Evolutionary conservation across 345 rosid species (phyloP), one percentile per base, ranked within the genome.

Genomic region (Syzygium grande): DNA sequence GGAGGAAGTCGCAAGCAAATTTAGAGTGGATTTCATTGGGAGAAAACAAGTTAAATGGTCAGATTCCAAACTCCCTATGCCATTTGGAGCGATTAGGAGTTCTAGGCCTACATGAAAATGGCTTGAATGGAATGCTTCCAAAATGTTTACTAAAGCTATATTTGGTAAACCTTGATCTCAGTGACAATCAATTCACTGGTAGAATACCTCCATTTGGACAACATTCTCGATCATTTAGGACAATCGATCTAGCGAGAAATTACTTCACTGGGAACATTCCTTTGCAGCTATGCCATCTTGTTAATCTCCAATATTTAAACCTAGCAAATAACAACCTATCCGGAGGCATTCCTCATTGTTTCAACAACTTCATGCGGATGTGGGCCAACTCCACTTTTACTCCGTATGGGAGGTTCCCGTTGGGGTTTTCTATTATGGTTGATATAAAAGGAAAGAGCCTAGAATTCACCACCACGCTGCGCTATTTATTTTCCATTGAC

Each of bases 191-290:
- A 63, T 29, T 63, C 21, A n/a, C 77, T 3, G 38, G 77, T n/a
- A 29, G 38, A 63, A 3, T 63, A 63, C 77, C 38, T 63, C 0
- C 0, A 0, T 61, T 61, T 0, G 34, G 34, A 58, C 65, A 58
- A 25, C 65, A 58, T 25, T 14, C 73, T 61, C 73, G 29, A 58
- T 58, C 65, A 25, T 61, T 61, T 1, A 61, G 0, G 1, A 58
- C 34, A 61, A 61, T 61, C 0, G 34, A 61, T 61, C 73, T 61
- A n/a, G 73, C 5, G 0, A 13, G 73, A n/a, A 61, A 61, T 61
- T 29, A 61, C 34, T 61, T 61, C 0, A 13, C 0, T 0, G 21
- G 77, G 77, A 16, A 68, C 79, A 58, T 58, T 58, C 63, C 63
- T 58, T 58, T 25, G 29, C 63, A 58, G 25, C 0, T 58, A 58